phyloP scores from a whole-genome alignment of 805 yeast species.

The Candida loeiensis region DNA sequence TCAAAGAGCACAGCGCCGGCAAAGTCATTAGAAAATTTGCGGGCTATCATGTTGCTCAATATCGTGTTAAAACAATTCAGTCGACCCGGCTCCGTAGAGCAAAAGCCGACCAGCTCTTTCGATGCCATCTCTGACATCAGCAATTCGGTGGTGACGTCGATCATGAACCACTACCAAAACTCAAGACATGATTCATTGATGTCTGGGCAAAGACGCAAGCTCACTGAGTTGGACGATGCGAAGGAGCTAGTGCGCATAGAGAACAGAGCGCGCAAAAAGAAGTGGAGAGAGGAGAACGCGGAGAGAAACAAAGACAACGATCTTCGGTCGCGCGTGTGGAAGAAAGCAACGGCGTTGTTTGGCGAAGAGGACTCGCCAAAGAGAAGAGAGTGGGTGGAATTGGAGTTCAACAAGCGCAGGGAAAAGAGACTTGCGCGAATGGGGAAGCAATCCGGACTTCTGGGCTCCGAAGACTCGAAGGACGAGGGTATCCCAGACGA shows the following conservation, averaged over 20 bases:
- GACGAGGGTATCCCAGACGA: slow-evolving; percentile 21
- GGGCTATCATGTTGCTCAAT: slow-evolving; percentile 24
- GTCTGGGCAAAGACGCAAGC: slow-evolving; percentile 15
- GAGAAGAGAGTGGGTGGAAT: slow-evolving; percentile 65
- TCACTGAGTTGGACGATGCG: slow-evolving; percentile 33
- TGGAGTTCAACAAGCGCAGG: slow-evolving; percentile 65
- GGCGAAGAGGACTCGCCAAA: slow-evolving; percentile 57
- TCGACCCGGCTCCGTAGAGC: neutral
- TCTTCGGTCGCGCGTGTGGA: slow-evolving; percentile 69
- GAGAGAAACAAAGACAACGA: slow-evolving; percentile 87
- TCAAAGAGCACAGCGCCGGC: too few species aligned
- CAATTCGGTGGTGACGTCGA: slow-evolving; percentile 11
- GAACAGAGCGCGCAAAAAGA: slow-evolving; percentile 74
- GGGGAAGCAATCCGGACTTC: slow-evolving; percentile 12
- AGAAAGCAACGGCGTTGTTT: slow-evolving; percentile 64
- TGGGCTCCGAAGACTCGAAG: slow-evolving; percentile 13
- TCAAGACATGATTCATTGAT: slow-evolving; percentile 22
- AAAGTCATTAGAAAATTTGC: slow-evolving; percentile 12
- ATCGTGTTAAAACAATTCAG: slow-evolving; percentile 21
- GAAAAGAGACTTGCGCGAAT: slow-evolving; percentile 45
- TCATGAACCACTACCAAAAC: slow-evolving; percentile 12
- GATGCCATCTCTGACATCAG: slow-evolving; percentile 10
- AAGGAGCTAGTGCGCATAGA: slow-evolving; percentile 60
- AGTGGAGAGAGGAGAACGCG: slow-evolving; percentile 78
- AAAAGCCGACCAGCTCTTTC: slow-evolving; percentile 1